Evolutionary conservation across 2,329 filamentous ascomycete species (phyloP).

Genomic region (Aspergillus quadrilineatus): DNA sequence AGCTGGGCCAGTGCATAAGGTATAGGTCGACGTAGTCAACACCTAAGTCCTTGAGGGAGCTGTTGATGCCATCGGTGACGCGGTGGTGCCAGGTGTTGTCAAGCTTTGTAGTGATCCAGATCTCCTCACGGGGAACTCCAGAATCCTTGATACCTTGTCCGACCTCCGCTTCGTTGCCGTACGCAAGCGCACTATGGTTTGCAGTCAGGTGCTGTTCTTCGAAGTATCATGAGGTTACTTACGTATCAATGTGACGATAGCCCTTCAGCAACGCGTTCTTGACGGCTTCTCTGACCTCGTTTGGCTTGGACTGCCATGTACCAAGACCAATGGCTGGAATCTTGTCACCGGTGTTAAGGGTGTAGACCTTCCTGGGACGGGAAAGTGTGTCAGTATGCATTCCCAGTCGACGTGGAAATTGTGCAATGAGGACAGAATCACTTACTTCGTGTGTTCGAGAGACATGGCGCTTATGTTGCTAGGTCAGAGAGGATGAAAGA

Average conservation of each 20-base stretch:
- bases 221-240: constrained; percentile 24
- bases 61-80: constrained; percentile 62
- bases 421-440: not conserved
- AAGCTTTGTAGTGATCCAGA: constrained; percentile 69
- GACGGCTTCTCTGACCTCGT: constrained; percentile 52
- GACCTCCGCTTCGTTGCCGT: constrained; percentile 67
- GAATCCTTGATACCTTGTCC: constrained; percentile 65
- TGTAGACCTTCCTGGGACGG: constrained; percentile 39
- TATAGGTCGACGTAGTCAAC: constrained; percentile 71
- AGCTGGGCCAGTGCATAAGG: constrained; percentile 66
- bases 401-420: not conserved
- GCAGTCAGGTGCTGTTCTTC: not conserved
- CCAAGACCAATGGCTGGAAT: constrained; percentile 54
- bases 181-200: constrained; percentile 42
- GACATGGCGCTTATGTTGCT: constrained; percentile 26
- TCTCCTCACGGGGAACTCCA: constrained; percentile 63
- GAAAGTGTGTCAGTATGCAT: constrained; percentile 1
- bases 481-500: not conserved
- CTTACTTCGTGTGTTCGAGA: constrained; percentile 32
- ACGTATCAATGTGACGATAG: constrained; percentile 58
- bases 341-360: constrained; percentile 51
- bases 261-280: constrained; percentile 50
- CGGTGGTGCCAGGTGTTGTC: constrained; percentile 65
- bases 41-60: constrained; percentile 63
- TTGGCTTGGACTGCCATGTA: constrained; percentile 56